Percentiles rank a stretch among this genome's conserved stretches.
Conservation (phyloP, 164 flowering plant species). For the Aristolochia fimbriata region DNA sequence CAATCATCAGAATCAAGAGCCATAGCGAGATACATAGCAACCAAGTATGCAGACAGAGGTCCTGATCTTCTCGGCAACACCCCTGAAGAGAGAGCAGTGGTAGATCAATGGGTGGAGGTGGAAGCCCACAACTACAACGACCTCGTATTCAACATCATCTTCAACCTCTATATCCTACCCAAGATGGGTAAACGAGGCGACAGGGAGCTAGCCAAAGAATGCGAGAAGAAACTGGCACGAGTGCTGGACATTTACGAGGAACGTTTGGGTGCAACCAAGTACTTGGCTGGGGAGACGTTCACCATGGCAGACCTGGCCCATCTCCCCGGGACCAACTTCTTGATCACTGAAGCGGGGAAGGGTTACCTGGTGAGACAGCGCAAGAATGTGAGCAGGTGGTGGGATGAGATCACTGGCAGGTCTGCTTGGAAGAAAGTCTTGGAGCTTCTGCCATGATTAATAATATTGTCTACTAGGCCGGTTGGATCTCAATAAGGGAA, state of each 20-base stretch:
- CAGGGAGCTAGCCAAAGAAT: slow-evolving; percentile 19
- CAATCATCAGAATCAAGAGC: slow-evolving; percentile 57
- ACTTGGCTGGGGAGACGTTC: slow-evolving; percentile 50
- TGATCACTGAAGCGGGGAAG: slow-evolving; percentile 32
- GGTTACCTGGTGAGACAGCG: slow-evolving; percentile 34
- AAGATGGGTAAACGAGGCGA: slow-evolving; percentile 32
- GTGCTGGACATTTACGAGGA: slow-evolving; percentile 60
- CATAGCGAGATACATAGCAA: slow-evolving; percentile 56
- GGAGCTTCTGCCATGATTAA: not conserved
- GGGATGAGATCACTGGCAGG: slow-evolving; percentile 54
- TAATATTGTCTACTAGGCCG: too few relatives aligned
- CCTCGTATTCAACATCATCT: slow-evolving; percentile 28
- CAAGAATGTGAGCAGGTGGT: slow-evolving; percentile 55
- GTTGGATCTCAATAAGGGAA: not conserved
- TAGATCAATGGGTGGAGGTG: slow-evolving; percentile 82
- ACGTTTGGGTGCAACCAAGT: slow-evolving; percentile 32
- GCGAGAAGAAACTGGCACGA: slow-evolving; percentile 39
- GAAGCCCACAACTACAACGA: slow-evolving; percentile 67
- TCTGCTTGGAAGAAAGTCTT: slow-evolving; percentile 62
- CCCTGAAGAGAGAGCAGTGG: slow-evolving; percentile 50
- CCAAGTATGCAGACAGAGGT: slow-evolving; percentile 39
- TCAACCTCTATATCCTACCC: slow-evolving; percentile 46
- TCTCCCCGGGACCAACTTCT: slow-evolving; percentile 34
- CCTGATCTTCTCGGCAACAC: slow-evolving; percentile 43
- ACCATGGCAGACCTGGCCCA: slow-evolving; percentile 57